These are phyloP conservation scores for Nepenthes gracilis DNA, from an alignment of 148 eudicot genomes.

Conservation along the genomic window DNA sequence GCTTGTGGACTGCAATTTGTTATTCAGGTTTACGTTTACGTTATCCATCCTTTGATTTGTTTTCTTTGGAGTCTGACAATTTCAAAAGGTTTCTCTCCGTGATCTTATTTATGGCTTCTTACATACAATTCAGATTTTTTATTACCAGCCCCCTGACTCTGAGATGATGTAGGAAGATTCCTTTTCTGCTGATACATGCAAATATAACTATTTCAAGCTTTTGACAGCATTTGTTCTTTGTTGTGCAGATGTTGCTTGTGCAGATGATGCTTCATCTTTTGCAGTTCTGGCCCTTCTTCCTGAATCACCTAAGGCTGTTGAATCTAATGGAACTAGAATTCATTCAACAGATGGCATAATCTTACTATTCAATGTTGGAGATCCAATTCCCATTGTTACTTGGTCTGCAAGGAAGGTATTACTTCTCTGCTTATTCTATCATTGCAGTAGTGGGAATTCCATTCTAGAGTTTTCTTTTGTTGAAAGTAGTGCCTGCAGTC, in stretches of 20 bases:
- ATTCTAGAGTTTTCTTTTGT: constrained; percentile 1
- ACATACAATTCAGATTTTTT: no score
- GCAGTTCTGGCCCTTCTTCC: constrained; percentile 68
- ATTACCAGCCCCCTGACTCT: no score
- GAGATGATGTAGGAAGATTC: no score
- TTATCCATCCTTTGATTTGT: no score
- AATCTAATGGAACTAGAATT: constrained; percentile 14
- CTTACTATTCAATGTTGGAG: constrained; percentile 46
- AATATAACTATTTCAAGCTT: background rate
- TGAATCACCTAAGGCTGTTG: constrained; percentile 13
- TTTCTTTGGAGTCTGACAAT: no score
- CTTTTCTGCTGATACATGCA: background rate
- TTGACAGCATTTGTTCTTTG: constrained; percentile 1
- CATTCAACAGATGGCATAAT: constrained; percentile 39
- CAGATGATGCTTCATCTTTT: constrained; percentile 41
- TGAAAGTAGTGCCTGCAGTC: no score
- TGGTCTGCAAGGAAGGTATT: constrained; percentile 84
- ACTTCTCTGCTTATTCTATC: background rate
- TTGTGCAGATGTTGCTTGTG: constrained; percentile 66
- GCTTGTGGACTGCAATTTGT: no score
- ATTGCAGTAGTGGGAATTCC: background rate
- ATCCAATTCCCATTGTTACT: constrained; percentile 54
- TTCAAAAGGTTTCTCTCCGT: no score
- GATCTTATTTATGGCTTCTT: no score
- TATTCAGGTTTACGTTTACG: no score